Evolutionary conservation across 2,329 filamentous ascomycete genomes (phyloP), one percentile per base, ranked within the genome.

Genomic region (Alternaria triticina): DNA sequence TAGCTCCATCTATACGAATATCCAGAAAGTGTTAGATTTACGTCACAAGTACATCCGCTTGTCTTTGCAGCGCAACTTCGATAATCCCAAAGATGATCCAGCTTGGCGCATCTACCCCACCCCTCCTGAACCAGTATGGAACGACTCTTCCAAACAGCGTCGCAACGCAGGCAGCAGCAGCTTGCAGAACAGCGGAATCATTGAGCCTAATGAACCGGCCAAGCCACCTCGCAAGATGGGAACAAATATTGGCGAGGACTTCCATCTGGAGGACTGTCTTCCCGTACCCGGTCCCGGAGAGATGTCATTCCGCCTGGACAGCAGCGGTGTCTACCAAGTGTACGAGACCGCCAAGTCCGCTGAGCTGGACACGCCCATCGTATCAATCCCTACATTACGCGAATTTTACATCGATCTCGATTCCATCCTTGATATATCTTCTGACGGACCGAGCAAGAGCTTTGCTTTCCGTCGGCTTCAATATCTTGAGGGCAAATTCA

Each of bases 331-430:
- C 5, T 99, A 93, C 77, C 96, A 99, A 77, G 93, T 99, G 2
- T 97, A 93, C 75, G 90, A 95, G 71, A 90, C 87, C 50, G 82
- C 87, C 5, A 85, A 87, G 60, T 87, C 89, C 3, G 84, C 86
- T 36, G 85, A 90, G 56, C 83, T 87, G 17, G 86, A 89, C 65
- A 85, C 86, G 17, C 94, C 95, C 0, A 88, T 94, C 15, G 87
- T 97, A 54, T 85, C 89, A 49, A 92, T 98, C n/a, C 96, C 96
- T 1, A 97, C 93, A 6, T 88, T 98, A 73, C 89, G 94, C 73
- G 95, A 99, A 74, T 99, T 94, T 75, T 99, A 98, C 79, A 92
- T 97, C 85, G 95, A 97, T 76, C 84, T 99, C 25, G 96, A 99
- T 76, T 86, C 89, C 22, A 90, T 98, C 61, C 85, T 97, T 56